A percentile compares a stretch with the other conserved stretches of the same genome.
These are phyloP conservation scores for Blepharisma undulans DNA, from an alignment of 169 alveolate genomes.

Conservation along the genomic window DNA sequence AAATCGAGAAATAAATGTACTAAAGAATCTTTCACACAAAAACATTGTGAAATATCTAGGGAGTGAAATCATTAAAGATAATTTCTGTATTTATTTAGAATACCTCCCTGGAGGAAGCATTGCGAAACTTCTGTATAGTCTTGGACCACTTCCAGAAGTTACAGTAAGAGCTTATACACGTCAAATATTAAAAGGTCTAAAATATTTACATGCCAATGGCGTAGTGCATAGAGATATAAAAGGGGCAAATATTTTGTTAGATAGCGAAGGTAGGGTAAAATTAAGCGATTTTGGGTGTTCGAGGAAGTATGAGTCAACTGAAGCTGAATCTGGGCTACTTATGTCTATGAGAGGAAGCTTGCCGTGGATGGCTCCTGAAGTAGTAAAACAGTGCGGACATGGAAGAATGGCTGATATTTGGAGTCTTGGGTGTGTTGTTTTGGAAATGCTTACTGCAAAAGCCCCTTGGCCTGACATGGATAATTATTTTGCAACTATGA, in stretches of 20 bases:
- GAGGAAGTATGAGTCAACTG: constrained; percentile 32
- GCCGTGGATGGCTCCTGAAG: constrained; percentile 93
- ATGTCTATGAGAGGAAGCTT: constrained; percentile 76
- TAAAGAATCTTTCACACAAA: background rate
- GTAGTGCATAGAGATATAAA: constrained; percentile 87
- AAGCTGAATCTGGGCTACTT: constrained; percentile 35
- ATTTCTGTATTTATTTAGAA: constrained; percentile 52
- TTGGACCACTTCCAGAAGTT: constrained; percentile 46
- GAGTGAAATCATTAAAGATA: constrained; percentile 4
- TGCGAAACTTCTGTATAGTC: constrained; percentile 39
- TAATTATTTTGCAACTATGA: constrained; percentile 49
- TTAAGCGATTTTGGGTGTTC: constrained; percentile 70
- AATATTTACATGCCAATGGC: constrained; percentile 62
- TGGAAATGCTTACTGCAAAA: constrained; percentile 84
- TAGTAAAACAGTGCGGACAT: constrained; percentile 56
- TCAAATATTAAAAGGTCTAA: constrained; percentile 51
- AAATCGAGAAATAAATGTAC: constrained; percentile 13
- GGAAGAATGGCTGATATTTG: constrained; percentile 86
- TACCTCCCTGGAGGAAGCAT: constrained; percentile 55
- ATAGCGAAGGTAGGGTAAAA: constrained; percentile 78
- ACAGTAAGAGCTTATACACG: constrained; percentile 39
- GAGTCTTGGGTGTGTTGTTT: constrained; percentile 87
- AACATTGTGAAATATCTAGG: constrained; percentile 42
- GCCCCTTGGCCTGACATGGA: constrained; percentile 77
- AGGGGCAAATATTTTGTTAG: constrained; percentile 86